Evolutionary conservation across 352 stramenopile species (phyloP), one percentile per base, ranked within the genome.

Genomic region (Plasmopara viticola): DNA sequence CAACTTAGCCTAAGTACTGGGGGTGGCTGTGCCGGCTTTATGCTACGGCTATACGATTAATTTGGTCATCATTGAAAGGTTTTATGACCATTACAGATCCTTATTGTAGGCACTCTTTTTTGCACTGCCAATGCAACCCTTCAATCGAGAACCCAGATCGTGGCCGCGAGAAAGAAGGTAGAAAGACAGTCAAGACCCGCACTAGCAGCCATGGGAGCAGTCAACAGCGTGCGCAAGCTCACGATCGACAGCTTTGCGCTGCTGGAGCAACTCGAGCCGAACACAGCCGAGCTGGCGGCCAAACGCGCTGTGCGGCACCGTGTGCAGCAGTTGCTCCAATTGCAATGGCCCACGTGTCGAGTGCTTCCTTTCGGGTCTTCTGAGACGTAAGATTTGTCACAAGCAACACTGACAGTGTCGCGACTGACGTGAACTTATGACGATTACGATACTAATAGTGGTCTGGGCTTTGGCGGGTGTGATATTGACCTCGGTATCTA

Each of bases 401-500:
- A 35, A 40, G 15, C 9, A 29, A 43, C n/a, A 33, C 29, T 20
- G 15, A 31, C 14, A 37, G 37, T 15, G 14, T 15, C 29, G 49
- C 15, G 38, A 44, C 30, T 51, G 14, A 53, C 17, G 17, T 34
- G 13, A 35, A 43, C 40, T 53, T 45, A 45, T 46, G 14, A n/a
- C 56, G 41, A 40, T 49, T 37, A 14, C 62, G 10, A 41, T 25
- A 25, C 20, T 3, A 25, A 25, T 25, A 92, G 82, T 44, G 78
- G 74, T 34, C 62, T 90, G 41, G 79, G 79, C 46, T 89, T 87
- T 57, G 78, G 82, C 34, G 75, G 78, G 5, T 90, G 82, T 48
- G 82, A 93, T 44, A 61, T 93, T 17, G 82, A 93, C 56, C 64
- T 93, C 38, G 82, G 78, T 9, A 79, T 93, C 56, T 93, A 78